phyloP scores from a whole-genome alignment of 78 protist genomes.

The Chrysochromulina tobinii region DNA sequence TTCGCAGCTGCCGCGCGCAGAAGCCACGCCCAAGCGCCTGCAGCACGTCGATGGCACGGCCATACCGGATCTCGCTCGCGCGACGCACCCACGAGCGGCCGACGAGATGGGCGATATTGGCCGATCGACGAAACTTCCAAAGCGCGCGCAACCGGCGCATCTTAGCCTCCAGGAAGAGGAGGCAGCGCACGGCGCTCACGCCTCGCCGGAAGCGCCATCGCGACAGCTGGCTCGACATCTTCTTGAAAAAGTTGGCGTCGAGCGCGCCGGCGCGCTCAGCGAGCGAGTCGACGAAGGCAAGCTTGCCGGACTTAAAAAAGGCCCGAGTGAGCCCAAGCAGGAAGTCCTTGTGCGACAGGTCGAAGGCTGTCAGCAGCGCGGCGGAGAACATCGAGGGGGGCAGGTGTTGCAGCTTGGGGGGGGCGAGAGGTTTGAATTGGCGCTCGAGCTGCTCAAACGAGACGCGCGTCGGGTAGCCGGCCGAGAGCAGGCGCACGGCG shows the following conservation, averaged over 20 bases:
- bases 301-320: constrained; percentile 1
- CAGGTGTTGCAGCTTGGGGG: not conserved
- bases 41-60: not conserved
- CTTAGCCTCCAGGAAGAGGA: not conserved
- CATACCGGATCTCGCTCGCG: constrained; percentile 7
- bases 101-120: not conserved
- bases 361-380: not conserved
- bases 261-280: not conserved
- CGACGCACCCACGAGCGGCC: constrained; percentile 17
- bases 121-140: not conserved
- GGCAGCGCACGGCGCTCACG: not conserved
- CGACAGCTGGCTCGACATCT: not conserved
- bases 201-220: not conserved
- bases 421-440: not conserved
- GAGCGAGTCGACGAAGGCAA: not conserved
- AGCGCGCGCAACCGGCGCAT: constrained; percentile 32
- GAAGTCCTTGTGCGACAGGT: not conserved
- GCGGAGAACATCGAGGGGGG: not conserved
- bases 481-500: not conserved
- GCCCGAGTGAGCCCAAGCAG: not conserved
- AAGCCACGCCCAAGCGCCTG: not conserved
- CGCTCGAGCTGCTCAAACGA: not conserved
- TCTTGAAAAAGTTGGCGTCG: not conserved
- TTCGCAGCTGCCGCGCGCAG: not conserved
- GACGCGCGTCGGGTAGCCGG: constrained; percentile 7